Percentiles rank a stretch among this genome's conserved stretches.
These are phyloP conservation scores for Bifiguratus adelaidae DNA, from an alignment of 192 early-diverging fungal species.

Conservation along the genomic window DNA sequence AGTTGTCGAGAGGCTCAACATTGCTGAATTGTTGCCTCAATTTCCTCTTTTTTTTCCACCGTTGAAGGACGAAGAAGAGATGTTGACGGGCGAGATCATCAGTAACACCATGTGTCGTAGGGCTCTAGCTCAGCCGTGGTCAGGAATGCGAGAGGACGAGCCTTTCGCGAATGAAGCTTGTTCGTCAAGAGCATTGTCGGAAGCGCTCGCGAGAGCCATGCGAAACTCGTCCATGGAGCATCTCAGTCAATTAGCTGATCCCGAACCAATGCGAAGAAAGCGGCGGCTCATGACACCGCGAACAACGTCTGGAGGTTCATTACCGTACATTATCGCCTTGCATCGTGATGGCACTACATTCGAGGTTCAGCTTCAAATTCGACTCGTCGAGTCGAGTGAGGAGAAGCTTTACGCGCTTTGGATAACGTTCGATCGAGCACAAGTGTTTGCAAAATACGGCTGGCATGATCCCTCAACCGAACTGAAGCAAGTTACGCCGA, in stretches of 20 bases:
- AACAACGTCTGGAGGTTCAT: neutral
- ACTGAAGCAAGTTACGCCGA: no score
- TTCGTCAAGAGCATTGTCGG: neutral
- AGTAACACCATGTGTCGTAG: conserved; percentile 2
- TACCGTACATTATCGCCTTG: conserved; percentile 37
- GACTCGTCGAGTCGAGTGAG: conserved; percentile 33
- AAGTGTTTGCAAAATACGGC: conserved; percentile 15
- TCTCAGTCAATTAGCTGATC: neutral
- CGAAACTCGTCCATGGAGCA: neutral
- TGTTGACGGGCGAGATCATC: conserved; percentile 6
- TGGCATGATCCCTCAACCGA: no score
- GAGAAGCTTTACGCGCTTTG: conserved; percentile 45
- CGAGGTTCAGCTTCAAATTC: conserved; percentile 47
- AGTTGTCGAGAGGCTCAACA: conserved; percentile 32
- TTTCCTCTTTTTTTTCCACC: conserved; percentile 33
- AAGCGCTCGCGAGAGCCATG: neutral
- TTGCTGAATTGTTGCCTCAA: conserved; percentile 45
- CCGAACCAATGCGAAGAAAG: no score
- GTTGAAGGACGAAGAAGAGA: conserved; percentile 18
- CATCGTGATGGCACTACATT: conserved; percentile 51
- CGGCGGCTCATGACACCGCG: neutral
- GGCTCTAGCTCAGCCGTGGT: neutral
- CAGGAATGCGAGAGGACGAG: no score
- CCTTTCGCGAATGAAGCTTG: neutral
- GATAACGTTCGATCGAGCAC: conserved; percentile 49